Base-by-base conservation (phyloP, 352 stramenopile genomes). In the Elongisporangium prolatum region DNA sequence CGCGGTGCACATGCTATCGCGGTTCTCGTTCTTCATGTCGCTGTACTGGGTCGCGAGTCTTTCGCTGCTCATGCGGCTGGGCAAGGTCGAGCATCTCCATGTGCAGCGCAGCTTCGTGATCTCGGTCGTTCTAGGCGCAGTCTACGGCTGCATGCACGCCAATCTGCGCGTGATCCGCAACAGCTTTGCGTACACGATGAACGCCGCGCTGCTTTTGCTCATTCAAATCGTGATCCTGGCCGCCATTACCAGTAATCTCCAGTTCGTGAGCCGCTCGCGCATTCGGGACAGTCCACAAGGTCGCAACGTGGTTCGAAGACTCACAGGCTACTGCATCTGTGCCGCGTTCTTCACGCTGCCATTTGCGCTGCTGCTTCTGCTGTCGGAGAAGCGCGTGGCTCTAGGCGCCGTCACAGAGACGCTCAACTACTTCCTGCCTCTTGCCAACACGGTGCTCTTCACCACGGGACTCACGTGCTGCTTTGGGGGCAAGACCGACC, bases 21-120 rank as follows among this genome's bases (percentile, higher is more conserved):
- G 80, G 54, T 83, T 80, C 57, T 65, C 69, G 54, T 85, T 90
- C 64, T 88, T 88, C 72, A 88, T 86, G 74, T 90, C 80, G 47
- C 59, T 90, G 28, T 90, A 80, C 54, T 90, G 80, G 80, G 72
- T 88, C 62, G 59, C 75, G 38, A 88, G 75, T 52, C 69, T 90
- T 25, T 90, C 80, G 68, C 60, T 88, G 67, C 72, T 88, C 60
- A 78, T 90, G 72, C 75, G 80, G 48, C 57, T 86, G 20, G 76
- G 77, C 48, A 78, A 71, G 24, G 54, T 86, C 47, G 75, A 90
- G 48, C 63, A 70, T 24, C 72, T 88, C 14, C 74, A 87, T 53
- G 60, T 77, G 38, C 69, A 68, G 2, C 69, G 69, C 21, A 88
- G 68, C 52, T 67, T 87, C 48, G 21, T 75, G 21, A 48, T 88